These are phyloP conservation scores for Chenopodium quinoa DNA, from an alignment of 148 eudicot species.

Conservation along the genomic window DNA sequence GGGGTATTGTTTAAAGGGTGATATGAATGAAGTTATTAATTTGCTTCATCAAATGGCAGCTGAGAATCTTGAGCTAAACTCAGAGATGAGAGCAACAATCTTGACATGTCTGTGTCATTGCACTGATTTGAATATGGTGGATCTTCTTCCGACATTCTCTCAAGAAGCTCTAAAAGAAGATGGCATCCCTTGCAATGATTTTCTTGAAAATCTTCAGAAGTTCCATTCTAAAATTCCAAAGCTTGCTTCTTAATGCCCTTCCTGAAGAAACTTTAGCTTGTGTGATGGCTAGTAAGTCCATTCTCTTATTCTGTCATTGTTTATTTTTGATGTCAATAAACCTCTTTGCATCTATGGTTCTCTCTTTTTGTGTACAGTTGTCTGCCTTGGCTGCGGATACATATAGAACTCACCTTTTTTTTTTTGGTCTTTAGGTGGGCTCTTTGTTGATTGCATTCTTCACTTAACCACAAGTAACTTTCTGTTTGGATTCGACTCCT, in stretches of 20 bases:
- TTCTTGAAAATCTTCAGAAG: slow-evolving; percentile 44
- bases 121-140: slow-evolving; percentile 36
- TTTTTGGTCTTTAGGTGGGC: too few species aligned
- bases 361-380: too few species aligned
- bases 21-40: slow-evolving; percentile 50
- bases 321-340: too few species aligned
- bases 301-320: neutral
- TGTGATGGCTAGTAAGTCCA: neutral
- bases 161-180: slow-evolving; percentile 39
- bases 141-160: slow-evolving; percentile 59
- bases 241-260: slow-evolving; percentile 28
- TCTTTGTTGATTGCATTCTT: too few species aligned
- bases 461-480: too few species aligned
- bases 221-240: slow-evolving; percentile 39
- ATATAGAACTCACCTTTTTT: too few species aligned
- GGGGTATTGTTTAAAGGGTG: slow-evolving; percentile 45
- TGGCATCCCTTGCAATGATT: slow-evolving; percentile 46
- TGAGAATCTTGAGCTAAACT: slow-evolving; percentile 49
- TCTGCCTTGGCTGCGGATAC: too few species aligned
- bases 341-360: too few species aligned
- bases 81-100: slow-evolving; percentile 46
- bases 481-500: too few species aligned
- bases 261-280: neutral
- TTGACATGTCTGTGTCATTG: slow-evolving; percentile 46
- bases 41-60: slow-evolving; percentile 72